phyloP scores from a whole-genome alignment of 495 filamentous ascomycete genomes.

The Penicillium steckii region DNA sequence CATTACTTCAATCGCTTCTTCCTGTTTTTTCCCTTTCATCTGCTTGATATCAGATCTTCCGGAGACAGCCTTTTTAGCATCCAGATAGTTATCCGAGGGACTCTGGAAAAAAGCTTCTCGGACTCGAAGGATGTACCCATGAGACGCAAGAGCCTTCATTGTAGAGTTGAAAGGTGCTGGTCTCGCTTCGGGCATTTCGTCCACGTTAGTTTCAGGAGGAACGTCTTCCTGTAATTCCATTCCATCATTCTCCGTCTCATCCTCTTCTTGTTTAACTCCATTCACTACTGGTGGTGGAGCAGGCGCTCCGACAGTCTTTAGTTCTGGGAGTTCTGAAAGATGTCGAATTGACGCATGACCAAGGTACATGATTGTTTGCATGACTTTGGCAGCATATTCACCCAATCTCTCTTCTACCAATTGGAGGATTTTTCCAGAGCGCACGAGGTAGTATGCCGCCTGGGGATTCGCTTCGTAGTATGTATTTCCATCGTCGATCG shows the following conservation, averaged over 20 bases:
- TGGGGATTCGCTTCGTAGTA: constrained; percentile 77
- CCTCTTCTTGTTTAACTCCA: constrained; percentile 25
- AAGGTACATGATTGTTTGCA: constrained; percentile 70
- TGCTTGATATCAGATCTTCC: constrained; percentile 37
- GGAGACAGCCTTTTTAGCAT: constrained; percentile 43
- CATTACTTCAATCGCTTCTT: constrained; percentile 49
- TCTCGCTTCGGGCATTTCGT: constrained; percentile 18
- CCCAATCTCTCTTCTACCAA: constrained; percentile 71
- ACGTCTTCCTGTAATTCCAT: constrained; percentile 20
- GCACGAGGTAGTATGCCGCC: constrained; percentile 74
- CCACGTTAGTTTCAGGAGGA: constrained; percentile 14
- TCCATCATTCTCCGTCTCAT: constrained; percentile 22
- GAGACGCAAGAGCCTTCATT: constrained; percentile 44
- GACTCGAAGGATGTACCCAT: constrained; percentile 50
- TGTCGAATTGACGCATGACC: constrained; percentile 76
- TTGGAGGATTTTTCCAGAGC: constrained; percentile 79
- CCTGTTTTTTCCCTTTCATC: constrained; percentile 58
- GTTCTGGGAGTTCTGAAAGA: constrained; percentile 50
- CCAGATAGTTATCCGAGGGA: constrained; percentile 46
- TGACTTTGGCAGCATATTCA: constrained; percentile 62
- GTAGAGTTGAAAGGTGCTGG: constrained; percentile 40
- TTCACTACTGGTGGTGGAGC: constrained; percentile 28
- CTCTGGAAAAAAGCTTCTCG: constrained; percentile 52
- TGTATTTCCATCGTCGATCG: constrained; percentile 59
- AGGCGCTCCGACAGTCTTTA: constrained; percentile 16